Evolutionary conservation across 495 filamentous ascomycete species (phyloP).

Genomic region (Penicillium waksmanii): DNA sequence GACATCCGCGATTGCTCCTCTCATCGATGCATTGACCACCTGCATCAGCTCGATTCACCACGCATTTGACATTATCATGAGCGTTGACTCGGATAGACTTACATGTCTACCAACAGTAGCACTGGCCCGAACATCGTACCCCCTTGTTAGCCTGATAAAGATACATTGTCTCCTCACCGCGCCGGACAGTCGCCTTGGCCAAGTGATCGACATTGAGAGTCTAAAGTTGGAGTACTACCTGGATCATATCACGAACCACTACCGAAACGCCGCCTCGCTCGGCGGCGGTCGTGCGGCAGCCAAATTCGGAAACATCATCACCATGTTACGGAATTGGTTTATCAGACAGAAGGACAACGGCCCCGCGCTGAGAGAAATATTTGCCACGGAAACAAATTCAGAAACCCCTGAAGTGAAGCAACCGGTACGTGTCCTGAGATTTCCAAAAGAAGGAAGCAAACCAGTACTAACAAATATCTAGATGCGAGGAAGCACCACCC

Average conservation of each 20-base stretch:
- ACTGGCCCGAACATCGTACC: conserved; percentile 79
- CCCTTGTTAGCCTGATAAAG: conserved; percentile 85
- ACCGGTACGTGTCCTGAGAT: conserved; percentile 1
- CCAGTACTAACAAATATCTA: background rate
- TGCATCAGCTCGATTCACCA: conserved; percentile 74
- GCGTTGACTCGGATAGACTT: conserved; percentile 62
- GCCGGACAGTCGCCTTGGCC: conserved; percentile 70
- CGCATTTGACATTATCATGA: conserved; percentile 70
- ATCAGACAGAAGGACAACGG: conserved; percentile 49
- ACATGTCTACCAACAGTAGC: conserved; percentile 75
- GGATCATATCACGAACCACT: conserved; percentile 65
- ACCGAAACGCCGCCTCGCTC: conserved; percentile 63
- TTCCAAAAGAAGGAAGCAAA: background rate
- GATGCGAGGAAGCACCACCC: conserved; percentile 10
- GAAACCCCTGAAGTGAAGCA: conserved; percentile 12
- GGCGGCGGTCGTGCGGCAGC: conserved; percentile 69
- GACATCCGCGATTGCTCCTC: conserved; percentile 57
- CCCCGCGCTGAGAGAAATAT: conserved; percentile 33
- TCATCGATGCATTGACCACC: conserved; percentile 72
- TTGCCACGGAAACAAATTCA: conserved; percentile 20
- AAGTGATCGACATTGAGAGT: conserved; percentile 73
- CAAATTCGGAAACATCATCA: conserved; percentile 77
- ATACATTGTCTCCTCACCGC: conserved; percentile 77
- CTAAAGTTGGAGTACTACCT: conserved; percentile 78
- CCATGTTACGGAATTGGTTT: conserved; percentile 77